phyloP scores from a whole-genome alignment of 1,284 basidiomycete genomes.

The Xerocomus minutiporus region DNA sequence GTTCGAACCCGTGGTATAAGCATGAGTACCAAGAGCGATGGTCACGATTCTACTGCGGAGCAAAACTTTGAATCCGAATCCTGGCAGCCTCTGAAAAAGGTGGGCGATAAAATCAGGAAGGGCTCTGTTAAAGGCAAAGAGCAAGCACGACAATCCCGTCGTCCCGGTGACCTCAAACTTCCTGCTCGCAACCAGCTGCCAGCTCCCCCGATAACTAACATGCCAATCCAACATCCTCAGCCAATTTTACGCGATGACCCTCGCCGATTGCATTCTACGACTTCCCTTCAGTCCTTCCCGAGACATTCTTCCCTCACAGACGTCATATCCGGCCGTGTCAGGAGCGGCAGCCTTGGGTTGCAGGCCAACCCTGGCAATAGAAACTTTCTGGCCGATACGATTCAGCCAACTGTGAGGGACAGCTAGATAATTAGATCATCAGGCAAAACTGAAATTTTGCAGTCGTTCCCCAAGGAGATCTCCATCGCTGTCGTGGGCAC shows the following conservation, averaged over 20 bases:
- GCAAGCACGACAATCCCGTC: conserved; percentile 26
- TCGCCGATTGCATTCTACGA: conserved; percentile 38
- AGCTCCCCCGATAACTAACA: conserved; percentile 15
- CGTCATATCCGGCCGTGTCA: conserved; percentile 39
- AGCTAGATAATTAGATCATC: conserved; percentile 13
- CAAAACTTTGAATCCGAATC: conserved; percentile 26
- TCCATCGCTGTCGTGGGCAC: conserved; percentile 66
- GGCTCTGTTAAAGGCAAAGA: conserved; percentile 32
- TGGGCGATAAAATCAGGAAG: conserved; percentile 32
- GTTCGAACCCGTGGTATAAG: conserved; percentile 53
- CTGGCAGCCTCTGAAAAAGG: conserved; percentile 31
- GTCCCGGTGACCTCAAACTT: conserved; percentile 37
- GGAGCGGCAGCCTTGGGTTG: conserved; percentile 55
- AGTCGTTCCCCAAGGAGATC: conserved; percentile 36
- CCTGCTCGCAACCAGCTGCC: conserved; percentile 33
- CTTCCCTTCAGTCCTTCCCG: conserved; percentile 42
- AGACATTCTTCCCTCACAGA: conserved; percentile 28
- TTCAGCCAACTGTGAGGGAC: conserved; percentile 32
- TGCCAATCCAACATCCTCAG: conserved; percentile 20
- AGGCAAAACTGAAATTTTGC: conserved; percentile 18
- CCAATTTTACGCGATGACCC: conserved; percentile 35
- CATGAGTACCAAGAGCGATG: conserved; percentile 41
- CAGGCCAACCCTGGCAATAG: conserved; percentile 33
- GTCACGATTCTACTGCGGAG: conserved; percentile 24
- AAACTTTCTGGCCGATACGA: conserved; percentile 38